Evolutionary conservation across 1,284 basidiomycete genomes (phyloP).

Genomic region (Fomitopsis betulina): DNA sequence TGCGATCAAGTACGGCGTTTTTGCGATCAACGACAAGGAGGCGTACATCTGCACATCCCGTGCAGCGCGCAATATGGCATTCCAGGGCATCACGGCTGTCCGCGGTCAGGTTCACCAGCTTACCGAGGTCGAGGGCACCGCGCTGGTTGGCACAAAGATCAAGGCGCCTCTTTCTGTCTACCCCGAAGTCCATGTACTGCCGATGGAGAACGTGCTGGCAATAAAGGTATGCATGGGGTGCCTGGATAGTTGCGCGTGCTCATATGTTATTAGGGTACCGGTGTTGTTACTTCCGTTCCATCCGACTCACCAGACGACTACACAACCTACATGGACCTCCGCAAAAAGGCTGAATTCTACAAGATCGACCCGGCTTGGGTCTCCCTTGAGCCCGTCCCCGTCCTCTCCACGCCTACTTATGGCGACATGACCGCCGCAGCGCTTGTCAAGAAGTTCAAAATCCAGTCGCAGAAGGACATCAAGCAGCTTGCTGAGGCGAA

Average conservation of each 20-base stretch:
- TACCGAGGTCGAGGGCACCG: constrained; percentile 72
- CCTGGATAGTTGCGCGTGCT: background rate
- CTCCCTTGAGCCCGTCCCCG: constrained; percentile 81
- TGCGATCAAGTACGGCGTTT: constrained; percentile 89
- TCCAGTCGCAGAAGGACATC: constrained; percentile 92
- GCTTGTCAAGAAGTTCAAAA: constrained; percentile 88
- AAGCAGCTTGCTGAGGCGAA: constrained; percentile 96
- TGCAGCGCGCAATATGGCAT: constrained; percentile 96
- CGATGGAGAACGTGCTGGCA: constrained; percentile 96
- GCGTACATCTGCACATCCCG: constrained; percentile 90
- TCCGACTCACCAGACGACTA: constrained; percentile 99
- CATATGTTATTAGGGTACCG: constrained; percentile 67
- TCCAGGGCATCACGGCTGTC: constrained; percentile 78
- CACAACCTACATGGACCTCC: constrained; percentile 86
- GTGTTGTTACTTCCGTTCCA: constrained; percentile 97
- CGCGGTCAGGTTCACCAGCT: constrained; percentile 74
- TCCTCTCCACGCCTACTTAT: constrained; percentile 86
- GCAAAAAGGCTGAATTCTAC: constrained; percentile 97
- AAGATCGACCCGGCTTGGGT: constrained; percentile 92
- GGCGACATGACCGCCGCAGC: constrained; percentile 91
- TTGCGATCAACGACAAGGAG: constrained; percentile 81
- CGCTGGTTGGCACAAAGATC: constrained; percentile 88
- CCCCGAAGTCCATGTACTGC: constrained; percentile 90
- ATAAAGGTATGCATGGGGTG: constrained; percentile 63
- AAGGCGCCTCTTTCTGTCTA: constrained; percentile 84